phyloP scores from a whole-genome alignment of 805 yeast genomes.

The Kockiozyma suomiensis region DNA sequence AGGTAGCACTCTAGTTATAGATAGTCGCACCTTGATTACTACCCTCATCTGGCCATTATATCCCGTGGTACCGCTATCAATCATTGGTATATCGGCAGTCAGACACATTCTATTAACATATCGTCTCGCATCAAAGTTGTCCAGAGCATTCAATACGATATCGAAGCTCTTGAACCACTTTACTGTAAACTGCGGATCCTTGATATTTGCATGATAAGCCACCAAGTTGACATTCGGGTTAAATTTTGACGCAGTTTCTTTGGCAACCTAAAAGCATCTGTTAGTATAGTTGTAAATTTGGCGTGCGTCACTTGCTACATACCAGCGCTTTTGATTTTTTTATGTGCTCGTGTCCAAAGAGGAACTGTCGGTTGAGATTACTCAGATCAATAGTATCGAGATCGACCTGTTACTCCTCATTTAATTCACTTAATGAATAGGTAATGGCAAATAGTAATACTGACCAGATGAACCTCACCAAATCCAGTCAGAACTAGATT shows the following conservation, averaged over 20 bases:
- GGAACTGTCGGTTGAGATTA: conserved; percentile 88
- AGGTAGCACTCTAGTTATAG: too few species aligned
- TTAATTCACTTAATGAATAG: not conserved
- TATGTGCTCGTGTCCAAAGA: conserved; percentile 86
- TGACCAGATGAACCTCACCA: conserved; percentile 78
- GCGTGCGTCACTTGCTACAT: too few species aligned
- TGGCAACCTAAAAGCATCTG: conserved; percentile 55
- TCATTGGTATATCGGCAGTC: conserved; percentile 69
- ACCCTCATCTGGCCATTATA: conserved; percentile 93
- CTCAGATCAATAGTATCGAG: conserved; percentile 92
- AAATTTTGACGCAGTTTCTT: conserved; percentile 75
- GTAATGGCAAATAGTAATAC: not conserved
- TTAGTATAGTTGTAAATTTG: not conserved
- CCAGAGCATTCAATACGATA: conserved; percentile 87
- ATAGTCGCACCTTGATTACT: conserved; percentile 53
- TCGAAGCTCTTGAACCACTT: conserved; percentile 78
- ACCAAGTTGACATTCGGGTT: conserved; percentile 66
- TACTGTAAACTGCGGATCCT: conserved; percentile 74
- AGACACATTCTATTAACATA: conserved; percentile 85
- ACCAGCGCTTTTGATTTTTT: conserved; percentile 80
- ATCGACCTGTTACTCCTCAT: conserved; percentile 54
- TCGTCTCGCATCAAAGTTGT: conserved; percentile 83
- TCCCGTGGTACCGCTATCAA: conserved; percentile 96
- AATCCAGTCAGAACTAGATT: conserved; percentile 76
- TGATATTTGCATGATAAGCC: conserved; percentile 86